phyloP scores from a whole-genome alignment of 208 protist genomes.

The Acanthamoeba sp. region DNA sequence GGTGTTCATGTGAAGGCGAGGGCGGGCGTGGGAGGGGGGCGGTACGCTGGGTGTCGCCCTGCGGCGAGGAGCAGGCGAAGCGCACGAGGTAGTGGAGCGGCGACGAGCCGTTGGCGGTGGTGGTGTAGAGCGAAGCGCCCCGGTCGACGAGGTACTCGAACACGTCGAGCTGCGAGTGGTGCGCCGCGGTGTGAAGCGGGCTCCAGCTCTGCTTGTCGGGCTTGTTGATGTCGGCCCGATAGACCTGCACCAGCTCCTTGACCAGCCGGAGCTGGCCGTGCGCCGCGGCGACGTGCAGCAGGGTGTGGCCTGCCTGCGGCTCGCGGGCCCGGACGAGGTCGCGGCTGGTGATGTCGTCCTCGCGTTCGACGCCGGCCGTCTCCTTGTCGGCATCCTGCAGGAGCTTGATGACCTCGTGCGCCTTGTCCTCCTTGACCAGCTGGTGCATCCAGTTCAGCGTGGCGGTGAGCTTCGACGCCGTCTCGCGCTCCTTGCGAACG shows the following conservation, averaged over 20 bases:
- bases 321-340: neutral
- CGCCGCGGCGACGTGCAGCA: constrained; percentile 26
- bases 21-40: no score
- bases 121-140: constrained; percentile 39
- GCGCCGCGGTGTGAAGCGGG: constrained; percentile 9
- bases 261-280: neutral
- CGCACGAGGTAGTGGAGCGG: constrained; percentile 37
- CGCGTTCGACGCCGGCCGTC: neutral
- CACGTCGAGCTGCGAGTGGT: constrained; percentile 2
- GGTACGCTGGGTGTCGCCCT: neutral
- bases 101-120: constrained; percentile 2
- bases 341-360: constrained; percentile 10
- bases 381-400: neutral
- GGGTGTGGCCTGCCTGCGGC: constrained; percentile 12
- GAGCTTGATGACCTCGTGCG: neutral
- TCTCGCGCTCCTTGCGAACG: neutral
- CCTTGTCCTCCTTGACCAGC: neutral
- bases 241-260: constrained; percentile 32
- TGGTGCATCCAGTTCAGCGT: constrained; percentile 39
- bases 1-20: no score
- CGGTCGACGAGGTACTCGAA: constrained; percentile 49
- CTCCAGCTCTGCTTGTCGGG: constrained; percentile 54
- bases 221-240: constrained; percentile 21
- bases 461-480: neutral
- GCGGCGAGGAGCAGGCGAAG: neutral